phyloP scores from a whole-genome alignment of 2,329 filamentous ascomycete genomes.

The Gyromitra esculenta region DNA sequence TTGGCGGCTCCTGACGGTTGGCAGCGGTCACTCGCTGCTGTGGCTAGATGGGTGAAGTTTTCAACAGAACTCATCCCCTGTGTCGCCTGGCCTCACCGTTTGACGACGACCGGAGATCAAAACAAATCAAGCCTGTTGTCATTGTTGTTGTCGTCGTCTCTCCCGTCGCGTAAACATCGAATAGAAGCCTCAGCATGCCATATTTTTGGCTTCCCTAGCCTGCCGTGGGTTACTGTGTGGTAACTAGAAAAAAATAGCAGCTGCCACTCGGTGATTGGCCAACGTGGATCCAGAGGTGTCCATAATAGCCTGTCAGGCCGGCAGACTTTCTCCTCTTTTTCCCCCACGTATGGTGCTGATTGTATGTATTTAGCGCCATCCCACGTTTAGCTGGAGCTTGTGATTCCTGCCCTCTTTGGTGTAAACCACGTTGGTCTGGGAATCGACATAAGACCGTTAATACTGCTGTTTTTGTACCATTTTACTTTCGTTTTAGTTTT shows the following conservation, averaged over 20 bases:
- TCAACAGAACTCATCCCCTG: constrained; percentile 36
- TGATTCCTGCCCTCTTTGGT: constrained; percentile 48
- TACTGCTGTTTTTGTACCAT: constrained; percentile 41
- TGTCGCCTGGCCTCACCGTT: constrained; percentile 39
- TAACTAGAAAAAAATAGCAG: constrained; percentile 36
- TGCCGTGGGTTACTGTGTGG: constrained; percentile 32
- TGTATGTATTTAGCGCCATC: constrained; percentile 49
- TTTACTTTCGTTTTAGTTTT: constrained; percentile 44
- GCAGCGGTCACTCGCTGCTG: constrained; percentile 18
- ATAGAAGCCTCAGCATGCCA: constrained; percentile 34
- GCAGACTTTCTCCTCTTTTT: constrained; percentile 37
- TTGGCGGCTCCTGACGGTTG: constrained; percentile 41
- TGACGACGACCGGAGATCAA: constrained; percentile 41
- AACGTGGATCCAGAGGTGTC: constrained; percentile 45
- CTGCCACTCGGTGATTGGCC: constrained; percentile 43
- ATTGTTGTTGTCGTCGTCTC: constrained; percentile 30
- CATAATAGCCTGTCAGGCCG: constrained; percentile 45
- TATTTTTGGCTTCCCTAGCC: constrained; percentile 31
- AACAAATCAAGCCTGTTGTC: constrained; percentile 45
- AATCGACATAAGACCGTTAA: constrained; percentile 40
- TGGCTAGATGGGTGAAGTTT: constrained; percentile 35
- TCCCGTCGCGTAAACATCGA: constrained; percentile 46
- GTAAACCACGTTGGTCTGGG: constrained; percentile 37
- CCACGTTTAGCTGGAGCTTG: constrained; percentile 40
- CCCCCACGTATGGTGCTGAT: constrained; percentile 49